Evolutionary conservation across 78 protist species (phyloP).

Genomic region (Isochrysis galbana): DNA sequence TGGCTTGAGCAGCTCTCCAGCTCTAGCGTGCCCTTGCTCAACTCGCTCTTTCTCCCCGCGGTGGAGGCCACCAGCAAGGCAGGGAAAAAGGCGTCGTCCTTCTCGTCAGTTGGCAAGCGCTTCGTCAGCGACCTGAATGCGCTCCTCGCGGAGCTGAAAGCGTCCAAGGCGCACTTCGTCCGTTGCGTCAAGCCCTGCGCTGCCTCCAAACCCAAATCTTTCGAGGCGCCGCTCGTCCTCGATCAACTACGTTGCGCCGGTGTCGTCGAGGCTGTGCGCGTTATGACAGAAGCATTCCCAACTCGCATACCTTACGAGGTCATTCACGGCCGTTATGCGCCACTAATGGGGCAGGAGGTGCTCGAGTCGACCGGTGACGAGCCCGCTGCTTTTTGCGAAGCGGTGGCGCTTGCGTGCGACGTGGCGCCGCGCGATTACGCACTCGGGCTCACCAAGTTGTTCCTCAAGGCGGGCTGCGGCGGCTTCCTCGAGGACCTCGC

Average conservation of each 20-base stretch:
- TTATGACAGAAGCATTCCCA: background rate
- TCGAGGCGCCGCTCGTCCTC: background rate
- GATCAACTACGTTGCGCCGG: slow-evolving; percentile 12
- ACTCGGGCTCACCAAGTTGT: slow-evolving; percentile 9
- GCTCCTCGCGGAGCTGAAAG: background rate
- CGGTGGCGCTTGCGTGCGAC: background rate
- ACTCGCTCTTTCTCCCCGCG: background rate
- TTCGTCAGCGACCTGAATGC: slow-evolving; percentile 72
- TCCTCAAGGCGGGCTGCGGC: background rate
- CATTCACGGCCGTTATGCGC: background rate
- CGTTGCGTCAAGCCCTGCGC: slow-evolving; percentile 40
- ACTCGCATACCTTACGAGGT: background rate
- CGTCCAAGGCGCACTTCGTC: slow-evolving; percentile 27
- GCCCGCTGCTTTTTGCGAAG: background rate
- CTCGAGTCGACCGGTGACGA: background rate
- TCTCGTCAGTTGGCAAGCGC: background rate
- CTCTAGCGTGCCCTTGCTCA: slow-evolving; percentile 23
- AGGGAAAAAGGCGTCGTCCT: background rate
- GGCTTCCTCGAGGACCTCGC: background rate
- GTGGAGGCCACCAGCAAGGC: background rate
- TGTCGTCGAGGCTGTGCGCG: background rate
- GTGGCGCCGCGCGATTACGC: background rate
- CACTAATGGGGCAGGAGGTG: background rate
- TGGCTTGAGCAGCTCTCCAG: slow-evolving; percentile 37
- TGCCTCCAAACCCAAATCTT: background rate